Percentiles rank a stretch among this genome's conserved stretches.
phyloP scores from a whole-genome alignment of 352 stramenopile species.

The Pythium brachiatum region DNA sequence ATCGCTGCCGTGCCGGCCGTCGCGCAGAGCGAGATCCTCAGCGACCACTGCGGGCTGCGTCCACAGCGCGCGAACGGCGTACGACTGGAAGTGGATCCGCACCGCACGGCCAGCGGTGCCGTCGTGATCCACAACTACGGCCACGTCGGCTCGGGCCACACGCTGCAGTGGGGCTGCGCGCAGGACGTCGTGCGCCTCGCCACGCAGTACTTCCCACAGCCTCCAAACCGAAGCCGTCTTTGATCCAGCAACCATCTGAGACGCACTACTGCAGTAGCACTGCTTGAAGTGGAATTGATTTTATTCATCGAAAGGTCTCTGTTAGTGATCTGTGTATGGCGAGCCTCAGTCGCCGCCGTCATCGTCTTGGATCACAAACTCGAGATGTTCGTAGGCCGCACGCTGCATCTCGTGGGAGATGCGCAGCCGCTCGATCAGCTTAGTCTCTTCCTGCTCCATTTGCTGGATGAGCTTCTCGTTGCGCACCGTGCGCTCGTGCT shows the following conservation, averaged over 20 bases:
- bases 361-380: slow-evolving; percentile 56
- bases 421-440: slow-evolving; percentile 59
- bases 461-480: slow-evolving; percentile 62
- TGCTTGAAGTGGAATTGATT: too few relatives aligned
- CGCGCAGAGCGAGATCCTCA: slow-evolving; percentile 38
- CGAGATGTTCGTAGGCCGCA: slow-evolving; percentile 60
- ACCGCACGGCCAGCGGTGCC: slow-evolving; percentile 32
- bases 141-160: slow-evolving; percentile 64
- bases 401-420: slow-evolving; percentile 66
- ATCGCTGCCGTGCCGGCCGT: slow-evolving; percentile 41
- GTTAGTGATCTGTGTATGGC: not conserved
- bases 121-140: slow-evolving; percentile 73
- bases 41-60: slow-evolving; percentile 41
- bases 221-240: slow-evolving; percentile 2
- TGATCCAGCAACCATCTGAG: not conserved
- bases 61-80: slow-evolving; percentile 39
- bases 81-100: slow-evolving; percentile 44
- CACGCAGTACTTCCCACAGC: slow-evolving; percentile 16
- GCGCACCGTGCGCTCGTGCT: slow-evolving; percentile 49
- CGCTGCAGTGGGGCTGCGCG: slow-evolving; percentile 67
- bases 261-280: too few relatives aligned
- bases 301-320: not conserved
- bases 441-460: slow-evolving; percentile 60
- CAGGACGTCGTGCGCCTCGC: slow-evolving; percentile 44
- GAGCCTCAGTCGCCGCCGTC: slow-evolving; percentile 1